A percentile compares a stretch with the other conserved stretches of the same genome.
phyloP scores from a whole-genome alignment of 176 grass and related monocot species.

The Juncus inflexus region DNA sequence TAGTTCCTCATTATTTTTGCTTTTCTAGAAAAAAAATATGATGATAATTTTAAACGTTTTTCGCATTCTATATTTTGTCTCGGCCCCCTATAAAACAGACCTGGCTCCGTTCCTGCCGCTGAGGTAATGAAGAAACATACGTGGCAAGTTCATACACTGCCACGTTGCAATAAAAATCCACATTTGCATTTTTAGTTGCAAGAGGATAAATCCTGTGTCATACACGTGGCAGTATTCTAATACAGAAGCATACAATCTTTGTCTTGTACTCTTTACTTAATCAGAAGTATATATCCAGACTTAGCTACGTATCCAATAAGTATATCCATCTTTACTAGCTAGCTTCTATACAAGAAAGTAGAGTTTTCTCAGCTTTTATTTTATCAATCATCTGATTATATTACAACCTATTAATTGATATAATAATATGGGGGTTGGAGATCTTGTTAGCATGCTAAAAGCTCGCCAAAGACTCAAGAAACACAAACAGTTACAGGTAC shows the following conservation, averaged over 20 bases:
- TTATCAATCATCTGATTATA: not conserved
- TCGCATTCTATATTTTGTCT: too few relatives aligned
- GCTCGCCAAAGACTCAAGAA: slow-evolving; percentile 10
- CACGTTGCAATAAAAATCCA: not conserved
- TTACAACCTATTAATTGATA: too few relatives aligned
- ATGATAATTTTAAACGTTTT: too few relatives aligned
- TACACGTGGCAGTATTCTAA: slow-evolving; percentile 12
- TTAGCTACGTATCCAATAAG: too few relatives aligned
- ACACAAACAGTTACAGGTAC: slow-evolving; percentile 16
- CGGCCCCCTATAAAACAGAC: too few relatives aligned
- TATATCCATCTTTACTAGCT: not conserved
- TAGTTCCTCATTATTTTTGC: too few relatives aligned
- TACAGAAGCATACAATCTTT: slow-evolving; percentile 12
- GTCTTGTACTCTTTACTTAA: not conserved
- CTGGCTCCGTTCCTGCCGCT: too few relatives aligned
- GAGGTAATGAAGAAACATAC: not conserved
- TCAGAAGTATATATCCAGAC: too few relatives aligned
- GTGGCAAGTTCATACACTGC: not conserved
- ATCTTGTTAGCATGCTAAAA: slow-evolving; percentile 1
- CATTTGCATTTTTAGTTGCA: slow-evolving; percentile 8
- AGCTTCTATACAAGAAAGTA: not conserved
- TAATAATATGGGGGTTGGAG: slow-evolving; percentile 7
- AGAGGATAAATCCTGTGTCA: not conserved
- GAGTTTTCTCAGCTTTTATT: slow-evolving; percentile 4
- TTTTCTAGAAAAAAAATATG: too few relatives aligned